Base-by-base conservation (phyloP, 441 rosid genomes). In the Pelargonium australe region DNA sequence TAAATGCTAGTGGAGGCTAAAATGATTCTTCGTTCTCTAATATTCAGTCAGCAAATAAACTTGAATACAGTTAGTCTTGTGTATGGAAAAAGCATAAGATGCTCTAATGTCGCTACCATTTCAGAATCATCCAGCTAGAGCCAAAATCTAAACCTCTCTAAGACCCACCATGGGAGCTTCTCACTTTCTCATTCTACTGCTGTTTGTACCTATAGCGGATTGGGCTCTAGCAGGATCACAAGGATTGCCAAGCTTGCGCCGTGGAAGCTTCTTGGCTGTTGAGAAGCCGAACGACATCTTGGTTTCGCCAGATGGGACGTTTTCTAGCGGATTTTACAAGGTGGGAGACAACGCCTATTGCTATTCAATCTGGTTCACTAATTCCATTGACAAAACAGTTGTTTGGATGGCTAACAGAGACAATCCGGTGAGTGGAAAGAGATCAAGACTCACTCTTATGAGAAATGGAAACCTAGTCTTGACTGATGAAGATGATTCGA, bases 381-480 rank as follows among this genome's bases (percentile, higher is more conserved):
- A 70, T 64, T 73, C 72, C 14, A 55, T 17, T 14, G 65, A 72
- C 47, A 70, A 28, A 57, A 73, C 80, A 0, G 80, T 73, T 16
- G 77, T 73, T 66, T 77, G 77, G 80, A 70, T 77, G 77, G 80
- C 80, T 17, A 77, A 73, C 72, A 70, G 77, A 62, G 77, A 77
- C 72, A 64, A 2, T 16, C 80, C 80, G 0, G 77, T 73, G 40
- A 77, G 73, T 4, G 80, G 77, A 5, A 66, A 67, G 55, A 17
- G 23, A 8, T 77, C 80, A 19, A 70, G 28, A 57, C 43, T 73
- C 2, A 62, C 67, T 68, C 74, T 77, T 2, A 37, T 41, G 1
- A 4, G 63, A 19, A 53, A 17, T 44, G 80, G 80, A 13, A 77
- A 73, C 63, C 70, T 70, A 20, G 77, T 68, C 57, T 61, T 77